Conservation (phyloP, 2,329 filamentous ascomycete genomes). For the Exophiala bonariae region DNA sequence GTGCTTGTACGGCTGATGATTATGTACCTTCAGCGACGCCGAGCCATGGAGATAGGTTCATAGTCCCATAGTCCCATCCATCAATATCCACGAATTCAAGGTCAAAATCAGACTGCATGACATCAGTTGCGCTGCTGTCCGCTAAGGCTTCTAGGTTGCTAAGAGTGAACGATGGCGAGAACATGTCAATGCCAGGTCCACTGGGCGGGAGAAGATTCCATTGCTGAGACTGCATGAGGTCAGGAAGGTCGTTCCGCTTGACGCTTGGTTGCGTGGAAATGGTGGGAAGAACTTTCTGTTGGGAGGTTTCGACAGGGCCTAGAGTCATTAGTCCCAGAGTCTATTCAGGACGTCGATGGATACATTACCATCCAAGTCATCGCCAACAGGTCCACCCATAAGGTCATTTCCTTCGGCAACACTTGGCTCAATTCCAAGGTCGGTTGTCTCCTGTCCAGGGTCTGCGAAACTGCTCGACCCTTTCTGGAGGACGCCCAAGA, state of each 20-base stretch:
- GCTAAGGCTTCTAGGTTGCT: neutral
- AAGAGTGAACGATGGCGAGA: neutral
- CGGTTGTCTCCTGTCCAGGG: neutral
- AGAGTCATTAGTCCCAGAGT: neutral
- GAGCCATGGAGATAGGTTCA: neutral
- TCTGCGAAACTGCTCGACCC: neutral
- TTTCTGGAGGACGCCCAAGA: neutral
- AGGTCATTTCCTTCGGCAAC: neutral
- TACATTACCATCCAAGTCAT: neutral
- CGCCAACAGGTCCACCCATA: neutral
- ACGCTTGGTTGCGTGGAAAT: neutral
- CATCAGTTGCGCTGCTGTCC: neutral
- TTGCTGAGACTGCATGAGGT: constrained; percentile 1
- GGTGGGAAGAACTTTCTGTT: neutral
- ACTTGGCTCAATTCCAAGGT: constrained; percentile 2
- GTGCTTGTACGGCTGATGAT: neutral
- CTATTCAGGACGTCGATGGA: neutral
- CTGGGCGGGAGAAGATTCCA: neutral
- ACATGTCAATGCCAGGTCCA: constrained; percentile 2
- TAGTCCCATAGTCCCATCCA: neutral
- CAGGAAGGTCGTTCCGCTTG: neutral
- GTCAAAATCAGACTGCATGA: neutral
- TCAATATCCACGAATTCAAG: neutral
- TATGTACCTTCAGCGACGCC: neutral
- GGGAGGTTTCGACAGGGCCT: neutral